Base-by-base conservation (phyloP, 73 alveolate species). In the Blepharisma stoltei region DNA sequence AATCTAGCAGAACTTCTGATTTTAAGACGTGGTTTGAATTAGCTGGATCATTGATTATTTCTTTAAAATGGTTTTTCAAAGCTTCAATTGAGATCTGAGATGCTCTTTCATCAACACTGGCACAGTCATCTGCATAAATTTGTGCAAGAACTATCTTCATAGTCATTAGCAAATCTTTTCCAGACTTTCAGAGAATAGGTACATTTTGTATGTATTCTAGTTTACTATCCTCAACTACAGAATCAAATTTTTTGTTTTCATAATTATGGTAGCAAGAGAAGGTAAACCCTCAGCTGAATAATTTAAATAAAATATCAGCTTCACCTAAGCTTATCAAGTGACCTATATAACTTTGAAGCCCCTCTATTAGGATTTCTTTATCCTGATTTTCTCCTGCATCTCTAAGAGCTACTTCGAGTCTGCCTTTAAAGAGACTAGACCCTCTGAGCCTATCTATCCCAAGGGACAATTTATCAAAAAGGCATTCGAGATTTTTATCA, bases 371-470 rank as follows among this genome's bases (percentile, higher is more conserved):
- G 4, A 80, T 80, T 14, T 43, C 79, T 38, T 44, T 5, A 14
- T n/a, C 69, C 4, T 38, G 43, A 37, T 43, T n/a, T 18, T 69
- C 60, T 25, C 45, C 76, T 1, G 5, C 45, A 46, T 69, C 79
- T 43, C 79, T 69, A 44, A 69, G 14, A 69, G 79, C 60, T 1
- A 69, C 27, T 37, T 69, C 79, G 1, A 69, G 43, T 3, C 21
- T 69, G 2, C 79, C 79, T 69, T 43, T 43, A 44, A 69, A 69
- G 1, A 69, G 43, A 1, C 5, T 4, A n/a, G 18, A 0, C 2
- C 79, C 79, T n/a, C 5, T 69, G 4, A 69, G 21, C 5, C 79
- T 69, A 25, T 69, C 60, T 1, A 38, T 43, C 9, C 79, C 79
- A 38, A n/a, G 5, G 0, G 60, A 0, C 0, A 69, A 69, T 3